Evolutionary conservation across 2,329 filamentous ascomycete genomes (phyloP).

Genomic region (Aspergillus fumigatiaffinis): DNA sequence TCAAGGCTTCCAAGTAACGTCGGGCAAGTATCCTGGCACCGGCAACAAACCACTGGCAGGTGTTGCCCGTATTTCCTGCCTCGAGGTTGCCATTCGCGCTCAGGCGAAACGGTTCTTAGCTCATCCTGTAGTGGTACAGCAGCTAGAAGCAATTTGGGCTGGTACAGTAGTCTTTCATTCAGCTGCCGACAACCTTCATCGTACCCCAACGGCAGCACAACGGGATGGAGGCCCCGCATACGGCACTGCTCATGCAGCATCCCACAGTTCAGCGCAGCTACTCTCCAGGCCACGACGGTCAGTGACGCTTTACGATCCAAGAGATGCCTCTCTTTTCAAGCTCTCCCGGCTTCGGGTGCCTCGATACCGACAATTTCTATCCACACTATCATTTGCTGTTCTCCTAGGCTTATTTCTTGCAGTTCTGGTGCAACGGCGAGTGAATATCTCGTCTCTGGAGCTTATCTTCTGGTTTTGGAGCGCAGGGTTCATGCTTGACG

Average conservation of each 20-base stretch:
- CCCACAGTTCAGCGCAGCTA: constrained; percentile 10
- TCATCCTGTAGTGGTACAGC: constrained; percentile 86
- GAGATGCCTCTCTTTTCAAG: constrained; percentile 87
- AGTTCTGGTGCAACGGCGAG: constrained; percentile 70
- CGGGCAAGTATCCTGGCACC: constrained; percentile 30
- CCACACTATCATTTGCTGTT: constrained; percentile 79
- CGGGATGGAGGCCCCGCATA: constrained; percentile 21
- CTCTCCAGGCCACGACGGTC: constrained; percentile 54
- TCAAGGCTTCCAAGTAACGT: constrained; percentile 30
- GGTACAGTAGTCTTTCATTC: constrained; percentile 94
- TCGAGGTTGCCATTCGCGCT: constrained; percentile 89
- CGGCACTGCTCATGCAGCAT: constrained; percentile 17
- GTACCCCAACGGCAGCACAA: constrained; percentile 45
- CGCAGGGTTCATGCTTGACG: constrained; percentile 93
- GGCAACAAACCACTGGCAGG: constrained; percentile 49
- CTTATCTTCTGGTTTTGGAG: constrained; percentile 97
- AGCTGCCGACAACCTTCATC: constrained; percentile 77
- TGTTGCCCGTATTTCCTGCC: constrained; percentile 76
- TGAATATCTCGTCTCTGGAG: constrained; percentile 78
- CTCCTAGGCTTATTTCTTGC: constrained; percentile 81
- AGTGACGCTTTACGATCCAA: constrained; percentile 83
- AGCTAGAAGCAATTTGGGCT: constrained; percentile 96
- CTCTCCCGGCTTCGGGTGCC: constrained; percentile 86
- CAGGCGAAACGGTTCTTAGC: constrained; percentile 90
- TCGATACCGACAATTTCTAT: constrained; percentile 85